Base-by-base conservation (phyloP, 2,329 filamentous ascomycete species). In the Ilyonectria sp. region DNA sequence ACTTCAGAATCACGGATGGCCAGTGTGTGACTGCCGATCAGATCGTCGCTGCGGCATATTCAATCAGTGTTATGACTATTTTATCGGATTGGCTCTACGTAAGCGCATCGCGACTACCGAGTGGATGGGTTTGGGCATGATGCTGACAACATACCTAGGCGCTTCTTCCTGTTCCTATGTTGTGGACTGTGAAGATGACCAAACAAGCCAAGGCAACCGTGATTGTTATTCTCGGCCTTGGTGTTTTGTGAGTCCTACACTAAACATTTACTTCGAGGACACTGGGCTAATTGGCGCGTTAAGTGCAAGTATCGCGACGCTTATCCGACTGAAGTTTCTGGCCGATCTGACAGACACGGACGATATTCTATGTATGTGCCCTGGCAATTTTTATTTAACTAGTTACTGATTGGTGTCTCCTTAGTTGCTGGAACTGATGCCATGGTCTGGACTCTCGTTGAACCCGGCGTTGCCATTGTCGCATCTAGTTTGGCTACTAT, bases 371-470 rank as follows among this genome's bases (percentile, higher is more conserved):
- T 86, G 86, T 87, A 81, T 29, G 67, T 50, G n/a, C 3, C 6
- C 11, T 43, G 57, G 49, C n/a, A 17, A 26, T 26, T 33, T 23
- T 43, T 15, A 8, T 57, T 26, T 47, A 60, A 21, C 10, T 10
- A 10, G 7, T 19, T 29, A 23, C 72, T 78, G 54, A 79, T 55
- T 8, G 17, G 3, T 0, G 4, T 43, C 19, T 1, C 37, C 9
- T 43, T 52, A 87, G 85, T 81, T 73, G 80, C 82, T 59, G 84
- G 82, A 23, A 88, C 86, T 4, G 80, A 87, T 66, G 82, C 86
- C 40, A 86, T 87, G 82, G 81, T 88, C 7, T 89, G 87, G 87
- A 88, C 86, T 10, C 77, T 89, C n/a, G 79, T 89, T 60, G 87
- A 89, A 71, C 86, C 86, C 2, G 86, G 86, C 6, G 83, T 89